These are phyloP conservation scores for Kondoa malvinella DNA, from an alignment of 768 basidiomycete genomes.

Conservation along the genomic window DNA sequence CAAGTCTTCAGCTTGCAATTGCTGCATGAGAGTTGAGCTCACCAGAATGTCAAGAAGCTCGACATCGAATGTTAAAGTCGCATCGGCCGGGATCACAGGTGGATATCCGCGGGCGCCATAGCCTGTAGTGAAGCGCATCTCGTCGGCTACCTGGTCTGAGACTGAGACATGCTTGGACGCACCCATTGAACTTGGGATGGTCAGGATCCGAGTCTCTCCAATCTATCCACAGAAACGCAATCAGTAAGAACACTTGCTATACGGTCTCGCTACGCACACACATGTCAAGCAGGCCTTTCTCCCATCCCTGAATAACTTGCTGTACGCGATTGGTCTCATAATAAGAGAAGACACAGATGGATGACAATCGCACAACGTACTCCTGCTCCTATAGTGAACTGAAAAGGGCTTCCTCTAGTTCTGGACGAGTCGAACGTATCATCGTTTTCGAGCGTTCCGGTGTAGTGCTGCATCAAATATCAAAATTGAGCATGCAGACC, in stretches of 20 bases:
- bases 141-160: constrained; percentile 32
- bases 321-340: too few relatives aligned
- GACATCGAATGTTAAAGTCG: constrained; percentile 33
- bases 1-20: neutral
- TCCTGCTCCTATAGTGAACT: constrained; percentile 29
- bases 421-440: constrained; percentile 33
- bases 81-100: constrained; percentile 29
- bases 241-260: neutral
- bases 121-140: constrained; percentile 30
- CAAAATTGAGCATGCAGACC: too few relatives aligned
- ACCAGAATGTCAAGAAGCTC: constrained; percentile 34
- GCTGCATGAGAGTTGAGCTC: neutral
- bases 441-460: constrained; percentile 32
- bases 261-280: neutral
- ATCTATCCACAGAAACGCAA: neutral
- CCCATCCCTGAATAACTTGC: constrained; percentile 30
- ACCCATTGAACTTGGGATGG: constrained; percentile 19
- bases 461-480: constrained; percentile 24
- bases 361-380: constrained; percentile 9
- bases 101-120: constrained; percentile 2
- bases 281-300: constrained; percentile 28
- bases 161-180: constrained; percentile 33
- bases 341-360: neutral
- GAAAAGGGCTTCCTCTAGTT: constrained; percentile 33
- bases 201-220: neutral